These are phyloP conservation scores for Lunularia cruciata DNA, from an alignment of 225 moss, liverwort and hornwort species.

Conservation along the genomic window DNA sequence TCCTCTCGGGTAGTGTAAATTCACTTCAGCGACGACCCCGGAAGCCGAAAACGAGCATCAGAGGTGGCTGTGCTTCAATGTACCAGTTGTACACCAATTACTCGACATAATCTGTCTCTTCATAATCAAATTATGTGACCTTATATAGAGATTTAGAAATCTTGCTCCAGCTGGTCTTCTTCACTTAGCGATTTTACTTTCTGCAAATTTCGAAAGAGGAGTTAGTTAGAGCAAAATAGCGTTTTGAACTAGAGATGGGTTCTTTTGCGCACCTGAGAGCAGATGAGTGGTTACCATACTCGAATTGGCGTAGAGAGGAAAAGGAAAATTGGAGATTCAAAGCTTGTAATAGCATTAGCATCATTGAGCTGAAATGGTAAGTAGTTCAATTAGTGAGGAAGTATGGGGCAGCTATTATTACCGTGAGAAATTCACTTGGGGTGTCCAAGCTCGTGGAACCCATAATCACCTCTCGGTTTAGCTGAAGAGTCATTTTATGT, in stretches of 20 bases:
- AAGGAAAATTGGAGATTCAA: too few species aligned
- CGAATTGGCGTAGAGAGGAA: too few species aligned
- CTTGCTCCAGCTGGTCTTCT: slow-evolving; percentile 11
- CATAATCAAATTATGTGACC: too few species aligned
- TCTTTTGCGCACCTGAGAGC: too few species aligned
- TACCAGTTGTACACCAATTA: too few species aligned
- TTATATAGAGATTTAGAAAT: background rate
- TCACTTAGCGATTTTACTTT: slow-evolving; percentile 24
- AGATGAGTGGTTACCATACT: too few species aligned
- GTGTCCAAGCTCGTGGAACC: slow-evolving; percentile 80
- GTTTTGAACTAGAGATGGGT: background rate
- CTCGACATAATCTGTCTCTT: too few species aligned
- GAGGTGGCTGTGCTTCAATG: too few species aligned
- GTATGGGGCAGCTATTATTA: slow-evolving; percentile 13
- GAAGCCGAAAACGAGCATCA: too few species aligned
- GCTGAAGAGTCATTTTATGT: slow-evolving; percentile 63
- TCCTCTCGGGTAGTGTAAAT: too few species aligned
- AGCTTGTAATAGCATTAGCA: background rate
- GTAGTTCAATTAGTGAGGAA: background rate
- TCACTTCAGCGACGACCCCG: too few species aligned
- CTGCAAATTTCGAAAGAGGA: slow-evolving; percentile 13
- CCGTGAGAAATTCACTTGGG: slow-evolving; percentile 69
- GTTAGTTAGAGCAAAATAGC: background rate
- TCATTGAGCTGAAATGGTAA: background rate
- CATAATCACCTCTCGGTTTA: slow-evolving; percentile 76